Evolutionary conservation across 1,139 yeast species (phyloP), one percentile per base, ranked within the genome.

Genomic region (Nakaseomyces kungkrabaensis): DNA sequence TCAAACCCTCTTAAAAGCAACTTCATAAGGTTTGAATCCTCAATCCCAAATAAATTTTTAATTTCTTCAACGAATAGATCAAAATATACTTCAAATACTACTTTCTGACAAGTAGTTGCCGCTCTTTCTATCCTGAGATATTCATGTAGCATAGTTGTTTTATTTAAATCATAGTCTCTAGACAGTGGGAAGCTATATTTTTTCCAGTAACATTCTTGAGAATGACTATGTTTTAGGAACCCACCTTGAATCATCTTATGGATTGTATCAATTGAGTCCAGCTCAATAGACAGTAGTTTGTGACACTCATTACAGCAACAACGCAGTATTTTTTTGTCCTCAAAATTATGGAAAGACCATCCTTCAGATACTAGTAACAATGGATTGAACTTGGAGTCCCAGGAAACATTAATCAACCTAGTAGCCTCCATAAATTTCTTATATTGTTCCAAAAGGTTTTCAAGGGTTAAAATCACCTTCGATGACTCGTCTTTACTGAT

Each of bases 301-400:
- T 38, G 42, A 25, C 42, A 38, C 1, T 10, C 29, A 24, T 11
- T 25, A 17, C 42, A 38, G 6, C 13, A 11, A 25, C 42, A 38
- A 5, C 13, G 31, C 13, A 38, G 13, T 11, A 25, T 11, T 4
- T 38, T 9, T 9, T 25, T 6, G 13, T 38, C 34, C 9, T 9
- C 9, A 5, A 11, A 27, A 9, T 24, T 17, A 17, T 41, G 25
- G 25, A 41, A 27, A 11, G 34, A 11, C 60, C 60, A 57, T 4
- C 62, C 62, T 24, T 53, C 52, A 11, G 60, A 49, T n/a, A 56
- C 56, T 32, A 57, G 31, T 5, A 48, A 48, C 37, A 58, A 48
- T 17, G 59, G 57, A 46, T 57, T 57, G 34, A 56, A 40, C 50
- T 53, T 26, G 11, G 47, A 50, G 49, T 57, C 57, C 61, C 61